Percentiles rank a stretch among this genome's conserved stretches.
Conservation (phyloP, 495 filamentous ascomycete genomes). For the Aspergillus biplanus region DNA sequence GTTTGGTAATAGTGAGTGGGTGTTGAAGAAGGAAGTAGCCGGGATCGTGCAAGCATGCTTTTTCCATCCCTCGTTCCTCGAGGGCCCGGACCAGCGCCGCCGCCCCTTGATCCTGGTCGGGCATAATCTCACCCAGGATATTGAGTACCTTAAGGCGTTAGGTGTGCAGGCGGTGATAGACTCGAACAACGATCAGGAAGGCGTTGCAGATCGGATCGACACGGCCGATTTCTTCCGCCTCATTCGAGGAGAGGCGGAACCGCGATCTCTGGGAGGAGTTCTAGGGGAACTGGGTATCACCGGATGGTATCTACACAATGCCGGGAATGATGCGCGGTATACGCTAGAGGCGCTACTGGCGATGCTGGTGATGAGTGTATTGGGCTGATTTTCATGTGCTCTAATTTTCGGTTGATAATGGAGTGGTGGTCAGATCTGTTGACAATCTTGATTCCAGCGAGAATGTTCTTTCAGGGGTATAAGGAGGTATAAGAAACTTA, state of each 20-base stretch:
- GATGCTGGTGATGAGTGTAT: slow-evolving; percentile 50
- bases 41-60: slow-evolving; percentile 52
- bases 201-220: slow-evolving; percentile 63
- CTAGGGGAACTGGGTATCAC: slow-evolving; percentile 65
- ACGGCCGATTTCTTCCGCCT: slow-evolving; percentile 69
- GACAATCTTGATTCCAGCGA: too few species aligned
- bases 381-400: neutral
- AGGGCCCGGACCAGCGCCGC: slow-evolving; percentile 17
- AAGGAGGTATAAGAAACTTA: too few species aligned
- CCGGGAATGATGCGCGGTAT: slow-evolving; percentile 91
- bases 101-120: slow-evolving; percentile 79
- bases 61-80: slow-evolving; percentile 42
- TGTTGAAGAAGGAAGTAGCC: slow-evolving; percentile 42
- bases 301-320: slow-evolving; percentile 78
- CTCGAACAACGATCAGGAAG: neutral
- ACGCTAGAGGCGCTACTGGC: slow-evolving; percentile 76
- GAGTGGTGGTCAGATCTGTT: too few species aligned
- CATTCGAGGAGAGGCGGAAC: slow-evolving; percentile 50
- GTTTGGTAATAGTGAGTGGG: slow-evolving; percentile 66
- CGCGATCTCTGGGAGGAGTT: slow-evolving; percentile 60
- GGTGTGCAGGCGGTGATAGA: slow-evolving; percentile 49
- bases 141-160: slow-evolving; percentile 62
- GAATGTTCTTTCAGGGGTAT: too few species aligned
- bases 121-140: slow-evolving; percentile 68
- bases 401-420: too few species aligned